phyloP scores from a whole-genome alignment of 108 stramenopile genomes.

The Nitzschia inconspicua region DNA sequence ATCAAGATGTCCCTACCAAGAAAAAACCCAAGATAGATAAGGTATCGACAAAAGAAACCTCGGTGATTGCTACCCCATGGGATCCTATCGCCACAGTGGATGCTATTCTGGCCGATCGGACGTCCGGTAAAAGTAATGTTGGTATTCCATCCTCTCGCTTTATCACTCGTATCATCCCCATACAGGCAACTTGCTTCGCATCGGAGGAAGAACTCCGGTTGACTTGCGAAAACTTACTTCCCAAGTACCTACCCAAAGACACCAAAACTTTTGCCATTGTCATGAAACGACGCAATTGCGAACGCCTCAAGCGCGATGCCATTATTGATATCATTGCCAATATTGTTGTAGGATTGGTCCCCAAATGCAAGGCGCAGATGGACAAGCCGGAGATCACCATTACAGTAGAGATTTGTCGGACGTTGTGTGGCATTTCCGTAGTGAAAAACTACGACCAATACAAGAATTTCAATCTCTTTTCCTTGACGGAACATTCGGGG shows the following conservation, averaged over 20 bases:
- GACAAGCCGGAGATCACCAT: constrained; percentile 64
- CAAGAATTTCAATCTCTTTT: constrained; percentile 37
- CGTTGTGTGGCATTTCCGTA: constrained; percentile 63
- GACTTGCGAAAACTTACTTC: constrained; percentile 38
- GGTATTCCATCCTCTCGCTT: constrained; percentile 43
- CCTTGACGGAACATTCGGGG: too few species aligned
- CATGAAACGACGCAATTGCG: constrained; percentile 59
- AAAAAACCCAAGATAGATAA: background rate
- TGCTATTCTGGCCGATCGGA: constrained; percentile 43
- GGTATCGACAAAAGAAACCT: background rate
- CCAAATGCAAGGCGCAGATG: constrained; percentile 47
- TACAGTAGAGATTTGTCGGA: constrained; percentile 65
- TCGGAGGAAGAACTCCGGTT: constrained; percentile 62
- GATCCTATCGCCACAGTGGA: constrained; percentile 68
- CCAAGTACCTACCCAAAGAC: constrained; percentile 21
- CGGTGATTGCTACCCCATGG: constrained; percentile 23
- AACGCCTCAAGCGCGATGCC: constrained; percentile 36
- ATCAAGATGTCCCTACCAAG: background rate
- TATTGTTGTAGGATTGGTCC: constrained; percentile 13
- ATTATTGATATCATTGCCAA: constrained; percentile 49
- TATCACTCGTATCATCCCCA: constrained; percentile 78
- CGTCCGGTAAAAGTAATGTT: constrained; percentile 17
- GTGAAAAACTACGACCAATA: constrained; percentile 25
- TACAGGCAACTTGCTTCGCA: constrained; percentile 79
- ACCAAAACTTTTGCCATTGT: constrained; percentile 57